These are phyloP conservation scores for Cladorrhinum sp. DNA, from an alignment of 2,329 filamentous ascomycete genomes.

Conservation along the genomic window DNA sequence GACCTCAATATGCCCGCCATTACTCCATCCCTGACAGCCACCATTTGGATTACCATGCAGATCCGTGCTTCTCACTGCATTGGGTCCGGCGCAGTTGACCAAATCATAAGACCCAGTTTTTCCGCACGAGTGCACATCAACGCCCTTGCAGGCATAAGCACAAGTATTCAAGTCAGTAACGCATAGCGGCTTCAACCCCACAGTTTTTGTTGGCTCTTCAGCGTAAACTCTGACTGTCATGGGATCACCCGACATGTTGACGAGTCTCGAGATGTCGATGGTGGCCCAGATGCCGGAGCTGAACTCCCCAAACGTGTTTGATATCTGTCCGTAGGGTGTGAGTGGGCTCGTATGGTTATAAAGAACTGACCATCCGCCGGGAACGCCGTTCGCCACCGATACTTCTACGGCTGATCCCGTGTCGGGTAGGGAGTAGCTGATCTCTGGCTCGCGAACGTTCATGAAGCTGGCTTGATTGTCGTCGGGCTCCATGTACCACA, in stretches of 20 bases:
- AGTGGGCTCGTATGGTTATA: constrained; percentile 30
- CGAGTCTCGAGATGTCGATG: constrained; percentile 42
- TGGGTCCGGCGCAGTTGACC: constrained; percentile 34
- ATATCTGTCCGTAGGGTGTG: constrained; percentile 38
- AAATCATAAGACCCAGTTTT: constrained; percentile 37
- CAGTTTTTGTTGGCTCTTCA: constrained; percentile 22
- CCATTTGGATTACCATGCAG: constrained; percentile 28
- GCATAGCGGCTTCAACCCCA: constrained; percentile 28
- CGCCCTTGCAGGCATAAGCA: constrained; percentile 41
- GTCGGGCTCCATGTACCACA: constrained; percentile 27
- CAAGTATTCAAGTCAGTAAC: constrained; percentile 40
- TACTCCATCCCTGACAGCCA: constrained; percentile 32
- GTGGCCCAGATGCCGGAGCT: constrained; percentile 38
- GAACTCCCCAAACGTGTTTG: constrained; percentile 45
- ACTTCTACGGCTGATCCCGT: constrained; percentile 35
- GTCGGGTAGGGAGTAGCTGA: constrained; percentile 39
- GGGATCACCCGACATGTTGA: constrained; percentile 42
- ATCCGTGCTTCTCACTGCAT: constrained; percentile 26
- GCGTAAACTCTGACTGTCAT: constrained; percentile 35
- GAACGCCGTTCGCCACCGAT: constrained; percentile 36
- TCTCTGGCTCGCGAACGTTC: constrained; percentile 29
- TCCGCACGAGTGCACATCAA: constrained; percentile 32
- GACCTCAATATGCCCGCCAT: constrained; percentile 27
- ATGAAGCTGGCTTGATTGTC: constrained; percentile 31
- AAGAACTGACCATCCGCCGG: constrained; percentile 40